Conservation (phyloP, 2,329 filamentous ascomycete species). For the Arthrobotrys iridis region DNA sequence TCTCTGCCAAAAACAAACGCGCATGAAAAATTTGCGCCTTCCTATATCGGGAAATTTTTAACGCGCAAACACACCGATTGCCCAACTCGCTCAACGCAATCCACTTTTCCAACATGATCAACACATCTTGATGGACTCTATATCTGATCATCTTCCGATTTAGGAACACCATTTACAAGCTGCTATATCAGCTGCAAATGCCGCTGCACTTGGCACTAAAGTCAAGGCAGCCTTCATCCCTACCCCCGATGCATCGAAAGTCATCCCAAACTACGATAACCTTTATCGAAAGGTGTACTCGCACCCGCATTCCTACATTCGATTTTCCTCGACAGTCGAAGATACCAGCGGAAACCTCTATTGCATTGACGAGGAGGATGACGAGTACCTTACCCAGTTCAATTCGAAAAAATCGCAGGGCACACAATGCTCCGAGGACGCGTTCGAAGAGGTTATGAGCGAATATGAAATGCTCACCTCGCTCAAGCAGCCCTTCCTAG, state of each 20-base stretch:
- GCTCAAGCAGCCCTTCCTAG: constrained; percentile 85
- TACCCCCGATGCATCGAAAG: constrained; percentile 70
- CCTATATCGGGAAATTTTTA: constrained; percentile 20
- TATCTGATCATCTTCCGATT: constrained; percentile 53
- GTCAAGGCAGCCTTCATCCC: constrained; percentile 73
- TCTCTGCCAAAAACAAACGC: constrained; percentile 22
- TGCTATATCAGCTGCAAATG: constrained; percentile 73
- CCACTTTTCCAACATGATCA: not conserved
- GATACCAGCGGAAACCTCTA: constrained; percentile 90
- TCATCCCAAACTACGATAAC: constrained; percentile 83
- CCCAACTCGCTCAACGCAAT: not conserved
- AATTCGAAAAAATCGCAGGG: constrained; percentile 75
- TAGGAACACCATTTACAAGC: constrained; percentile 97
- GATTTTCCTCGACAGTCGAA: constrained; percentile 97
- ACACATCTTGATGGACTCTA: constrained; percentile 26
- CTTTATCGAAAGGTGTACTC: constrained; percentile 82
- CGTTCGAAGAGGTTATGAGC: constrained; percentile 93
- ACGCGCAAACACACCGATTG: constrained; percentile 23
- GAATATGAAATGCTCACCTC: constrained; percentile 90
- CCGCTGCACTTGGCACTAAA: constrained; percentile 68
- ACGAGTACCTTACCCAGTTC: constrained; percentile 81
- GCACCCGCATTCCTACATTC: constrained; percentile 91
- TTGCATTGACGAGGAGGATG: constrained; percentile 93
- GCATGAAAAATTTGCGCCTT: constrained; percentile 27
- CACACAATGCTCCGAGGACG: constrained; percentile 80